Evolutionary conservation across 148 eudicot genomes (phyloP).

Genomic region (Drosera capensis): DNA sequence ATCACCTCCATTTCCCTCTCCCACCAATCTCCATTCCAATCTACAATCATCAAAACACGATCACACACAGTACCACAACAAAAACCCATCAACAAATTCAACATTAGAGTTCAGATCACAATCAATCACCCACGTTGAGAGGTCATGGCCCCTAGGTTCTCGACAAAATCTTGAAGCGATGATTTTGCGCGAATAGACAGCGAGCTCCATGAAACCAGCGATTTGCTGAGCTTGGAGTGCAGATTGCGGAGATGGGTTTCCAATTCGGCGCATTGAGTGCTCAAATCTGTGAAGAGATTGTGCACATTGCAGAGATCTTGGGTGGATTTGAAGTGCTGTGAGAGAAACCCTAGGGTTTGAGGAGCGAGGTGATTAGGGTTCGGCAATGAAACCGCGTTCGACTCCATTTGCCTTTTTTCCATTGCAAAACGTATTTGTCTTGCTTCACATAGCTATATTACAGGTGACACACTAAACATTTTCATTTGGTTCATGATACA

Average conservation of each 20-base stretch:
- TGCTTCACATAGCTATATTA: too few species aligned
- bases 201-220: slow-evolving; percentile 19
- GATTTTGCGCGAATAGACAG: slow-evolving; percentile 28
- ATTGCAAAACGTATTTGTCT: too few species aligned
- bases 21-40: slow-evolving; percentile 10
- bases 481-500: too few species aligned
- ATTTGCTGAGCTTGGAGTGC: slow-evolving; percentile 13
- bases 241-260: slow-evolving; percentile 25
- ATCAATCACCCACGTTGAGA: slow-evolving; percentile 6
- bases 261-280: slow-evolving; percentile 14
- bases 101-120: background rate
- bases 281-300: slow-evolving; percentile 12
- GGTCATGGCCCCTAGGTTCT: slow-evolving; percentile 17
- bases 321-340: slow-evolving; percentile 5
- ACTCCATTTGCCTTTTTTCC: too few species aligned
- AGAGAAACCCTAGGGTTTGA: slow-evolving; percentile 19
- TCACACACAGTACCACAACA: background rate
- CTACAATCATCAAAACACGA: slow-evolving; percentile 9
- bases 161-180: slow-evolving; percentile 21
- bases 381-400: slow-evolving; percentile 10
- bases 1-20: slow-evolving; percentile 20
- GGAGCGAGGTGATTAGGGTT: slow-evolving; percentile 15
- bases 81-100: background rate
- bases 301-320: slow-evolving; percentile 8
- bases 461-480: too few species aligned